Base-by-base conservation (phyloP, 208 protist genomes). In the Trypanosoma mega region DNA sequence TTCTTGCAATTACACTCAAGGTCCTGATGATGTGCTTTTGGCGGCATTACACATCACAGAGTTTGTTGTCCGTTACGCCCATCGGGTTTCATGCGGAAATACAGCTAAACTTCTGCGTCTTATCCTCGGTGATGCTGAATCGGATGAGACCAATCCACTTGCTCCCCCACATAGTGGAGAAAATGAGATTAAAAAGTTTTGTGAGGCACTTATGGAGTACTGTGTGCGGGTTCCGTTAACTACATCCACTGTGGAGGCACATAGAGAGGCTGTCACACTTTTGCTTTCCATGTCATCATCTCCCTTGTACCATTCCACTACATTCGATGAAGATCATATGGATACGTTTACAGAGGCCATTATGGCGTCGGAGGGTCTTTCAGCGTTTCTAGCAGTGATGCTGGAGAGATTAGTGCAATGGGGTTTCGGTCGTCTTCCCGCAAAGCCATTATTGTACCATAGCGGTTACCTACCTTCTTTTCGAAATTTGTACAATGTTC, bases 281-380 rank as follows among this genome's bases (percentile, higher is more conserved):
- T 69, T 94, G 21, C 65, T 92, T 3, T 88, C 78, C n/a, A 76
- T 92, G 76, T 88, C 63, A 27, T 86, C 84, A 20, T 80, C 84
- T 36, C 78, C 84, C 18, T 72, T 94, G 47, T 83, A 92, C 45
- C 87, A 94, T 74, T 67, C 48, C 47, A 85, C 75, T 8, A 54
- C 61, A 14, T 77, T 79, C 18, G 41, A 67, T 23, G 71, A 88
- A 53, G 63, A 58, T 11, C 39, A 57, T n/a, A 80, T 86, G 45
- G 87, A 94, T 59, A 41, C 88, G 18, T 94, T 92, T 53, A 89
- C 78, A 44, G 82, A 90, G 52, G 68, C 85, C 46, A 84, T 92
- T 18, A 67, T 94, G 66, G 67, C 68, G 3, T 86, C 61, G 18
- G 54, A 67, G 2, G 37, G 57, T 12, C 69, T 94, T 11, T 3